These are phyloP conservation scores for Solanum hybrid DNA, from an alignment of 305 asterid genomes.

Conservation along the genomic window DNA sequence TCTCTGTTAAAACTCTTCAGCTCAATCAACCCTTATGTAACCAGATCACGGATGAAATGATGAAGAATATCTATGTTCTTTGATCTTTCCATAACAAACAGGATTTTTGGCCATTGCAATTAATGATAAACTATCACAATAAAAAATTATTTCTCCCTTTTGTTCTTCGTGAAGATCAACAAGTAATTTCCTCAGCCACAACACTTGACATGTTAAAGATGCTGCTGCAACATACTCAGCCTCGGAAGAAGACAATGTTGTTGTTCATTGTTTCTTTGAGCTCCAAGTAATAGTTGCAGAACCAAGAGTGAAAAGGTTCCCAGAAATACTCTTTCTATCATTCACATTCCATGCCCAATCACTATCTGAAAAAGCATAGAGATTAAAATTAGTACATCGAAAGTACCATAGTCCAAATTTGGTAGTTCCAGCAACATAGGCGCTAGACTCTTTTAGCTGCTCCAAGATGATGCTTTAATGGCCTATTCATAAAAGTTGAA, in stretches of 20 bases:
- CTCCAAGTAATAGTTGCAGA: no score
- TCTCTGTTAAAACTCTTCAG: no score
- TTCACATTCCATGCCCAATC: not conserved
- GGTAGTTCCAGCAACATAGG: not conserved
- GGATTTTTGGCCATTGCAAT: not conserved
- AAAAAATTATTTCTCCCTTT: not conserved
- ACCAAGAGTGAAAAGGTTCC: no score
- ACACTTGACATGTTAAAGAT: no score
- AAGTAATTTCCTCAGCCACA: no score
- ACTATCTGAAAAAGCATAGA: not conserved
- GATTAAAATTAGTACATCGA: not conserved
- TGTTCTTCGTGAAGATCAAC: not conserved
- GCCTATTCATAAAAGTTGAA: not conserved
- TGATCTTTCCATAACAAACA: not conserved
- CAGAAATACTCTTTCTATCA: not conserved
- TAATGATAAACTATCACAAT: not conserved
- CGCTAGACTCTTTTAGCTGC: not conserved
- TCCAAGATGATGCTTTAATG: not conserved
- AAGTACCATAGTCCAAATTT: not conserved
- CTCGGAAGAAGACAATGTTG: no score
- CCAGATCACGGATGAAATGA: no score
- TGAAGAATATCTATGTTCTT: not conserved
- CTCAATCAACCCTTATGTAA: no score
- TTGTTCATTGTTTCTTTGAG: no score
- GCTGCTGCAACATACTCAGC: no score